Evolutionary conservation across 495 filamentous ascomycete genomes (phyloP).

Genomic region (Penicillium goetzii): DNA sequence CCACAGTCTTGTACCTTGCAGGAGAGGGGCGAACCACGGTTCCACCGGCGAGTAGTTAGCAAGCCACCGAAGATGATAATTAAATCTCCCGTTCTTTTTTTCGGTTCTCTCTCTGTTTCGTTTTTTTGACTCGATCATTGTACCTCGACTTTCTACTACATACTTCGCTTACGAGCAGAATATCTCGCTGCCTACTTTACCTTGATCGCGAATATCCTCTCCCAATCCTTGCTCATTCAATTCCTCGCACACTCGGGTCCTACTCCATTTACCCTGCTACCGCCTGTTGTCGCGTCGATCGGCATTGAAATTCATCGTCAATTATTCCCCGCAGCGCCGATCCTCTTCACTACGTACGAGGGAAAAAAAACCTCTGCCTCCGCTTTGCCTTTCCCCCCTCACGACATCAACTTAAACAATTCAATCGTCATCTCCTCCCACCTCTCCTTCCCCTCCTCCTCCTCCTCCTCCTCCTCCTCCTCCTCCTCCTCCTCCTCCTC

Average conservation of each 20-base stretch:
- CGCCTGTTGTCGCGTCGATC: conserved; percentile 22
- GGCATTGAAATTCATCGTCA: conserved; percentile 17
- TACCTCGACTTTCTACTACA: neutral
- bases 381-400: conserved; percentile 6
- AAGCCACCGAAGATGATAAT: conserved; percentile 22
- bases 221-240: neutral
- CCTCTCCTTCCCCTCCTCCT: too few species aligned
- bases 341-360: conserved; percentile 15
- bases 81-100: neutral
- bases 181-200: neutral
- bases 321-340: conserved; percentile 35
- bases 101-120: neutral
- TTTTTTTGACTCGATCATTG: neutral
- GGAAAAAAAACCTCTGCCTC: conserved; percentile 19
- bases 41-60: conserved; percentile 1
- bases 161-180: neutral
- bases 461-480: conserved; percentile 2
- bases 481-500: neutral
- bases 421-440: conserved; percentile 3
- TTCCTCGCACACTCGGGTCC: neutral
- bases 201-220: neutral
- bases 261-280: conserved; percentile 1
- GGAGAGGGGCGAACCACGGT: conserved; percentile 23
- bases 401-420: neutral
- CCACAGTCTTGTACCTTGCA: conserved; percentile 22